Base-by-base conservation (phyloP, 352 stramenopile genomes). In the Pythium aquatile region DNA sequence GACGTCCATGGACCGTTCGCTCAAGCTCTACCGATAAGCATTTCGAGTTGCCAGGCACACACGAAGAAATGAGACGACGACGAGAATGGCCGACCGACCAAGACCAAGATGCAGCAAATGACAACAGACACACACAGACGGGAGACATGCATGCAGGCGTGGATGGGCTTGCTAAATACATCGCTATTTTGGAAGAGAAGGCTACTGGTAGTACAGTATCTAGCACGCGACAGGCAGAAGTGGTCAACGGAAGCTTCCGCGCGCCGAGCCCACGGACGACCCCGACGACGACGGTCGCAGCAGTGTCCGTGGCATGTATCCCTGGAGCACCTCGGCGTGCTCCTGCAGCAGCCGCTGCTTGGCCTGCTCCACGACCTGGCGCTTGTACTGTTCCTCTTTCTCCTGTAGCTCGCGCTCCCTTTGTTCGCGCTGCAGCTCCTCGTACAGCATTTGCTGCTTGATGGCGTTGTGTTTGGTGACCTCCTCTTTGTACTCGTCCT, bases 341-440 rank as follows among this genome's bases (percentile, higher is more conserved):
- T 97, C 84, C 49, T 87, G 73, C 49, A 97, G 68, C 16, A 98
- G 73, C 48, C 87, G 75, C 55, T 82, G 81, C 63, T 91, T 91
- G 59, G 91, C 91, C 55, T 97, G 83, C 64, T 89, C 81, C 44
- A 98, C 79, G 46, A 97, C 80, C 66, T 84, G 72, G 63, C 87
- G 78, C 47, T 78, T 77, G 79, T 91, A 97, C 54, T 90, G 81
- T 20, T 97, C 83, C 63, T 94, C 75, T 47, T 87, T 68, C 55
- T 84, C 81, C 58, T 88, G 71, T 10, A 75, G 61, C 44, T 87
- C 77, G 42, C 76, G 67, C 56, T 96, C 87, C 53, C 73, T 79
- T n/a, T 78, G 64, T 69, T 97, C 84, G 70, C 68, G 85, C 65
- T 94, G 68, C 14, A 89, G 81, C 59, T 96, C 87, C 48, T 84